A percentile compares a stretch with the other conserved stretches of the same genome.
Conservation (phyloP, 306 rosid species). For the Quercus agrifolia region DNA sequence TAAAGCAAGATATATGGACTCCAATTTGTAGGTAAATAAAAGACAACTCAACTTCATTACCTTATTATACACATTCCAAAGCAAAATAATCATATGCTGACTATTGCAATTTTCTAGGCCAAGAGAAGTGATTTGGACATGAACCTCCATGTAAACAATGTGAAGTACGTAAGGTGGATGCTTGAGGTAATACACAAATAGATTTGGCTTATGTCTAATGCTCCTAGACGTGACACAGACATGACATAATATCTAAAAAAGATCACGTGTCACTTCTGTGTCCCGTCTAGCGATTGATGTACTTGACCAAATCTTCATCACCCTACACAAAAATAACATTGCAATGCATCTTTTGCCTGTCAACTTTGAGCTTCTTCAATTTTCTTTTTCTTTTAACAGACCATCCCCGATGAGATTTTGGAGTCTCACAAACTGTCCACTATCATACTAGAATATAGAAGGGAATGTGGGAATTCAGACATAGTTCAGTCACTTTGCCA, state of each 20-base stretch:
- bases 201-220: too few relatives aligned
- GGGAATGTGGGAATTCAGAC: conserved; percentile 81
- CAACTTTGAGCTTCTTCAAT: not conserved
- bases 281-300: too few relatives aligned
- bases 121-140: conserved; percentile 91
- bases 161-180: conserved; percentile 90
- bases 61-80: conserved; percentile 6
- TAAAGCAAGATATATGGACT: conserved; percentile 62
- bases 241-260: too few relatives aligned
- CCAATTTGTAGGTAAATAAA: conserved; percentile 52
- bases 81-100: conserved; percentile 8
- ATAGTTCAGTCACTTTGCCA: conserved; percentile 75
- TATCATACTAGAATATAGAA: conserved; percentile 70
- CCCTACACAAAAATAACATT: not conserved
- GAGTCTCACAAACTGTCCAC: conserved; percentile 68
- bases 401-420: conserved; percentile 61
- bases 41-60: conserved; percentile 1
- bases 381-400: conserved; percentile 33
- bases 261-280: too few relatives aligned
- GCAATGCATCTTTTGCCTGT: not conserved
- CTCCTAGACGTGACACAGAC: too few relatives aligned
- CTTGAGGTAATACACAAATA: conserved; percentile 56
- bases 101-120: conserved; percentile 43
- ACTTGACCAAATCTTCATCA: too few relatives aligned
- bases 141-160: conserved; percentile 94